Base-by-base conservation (phyloP, 768 basidiomycete species). In the Kwoniella sp. region DNA sequence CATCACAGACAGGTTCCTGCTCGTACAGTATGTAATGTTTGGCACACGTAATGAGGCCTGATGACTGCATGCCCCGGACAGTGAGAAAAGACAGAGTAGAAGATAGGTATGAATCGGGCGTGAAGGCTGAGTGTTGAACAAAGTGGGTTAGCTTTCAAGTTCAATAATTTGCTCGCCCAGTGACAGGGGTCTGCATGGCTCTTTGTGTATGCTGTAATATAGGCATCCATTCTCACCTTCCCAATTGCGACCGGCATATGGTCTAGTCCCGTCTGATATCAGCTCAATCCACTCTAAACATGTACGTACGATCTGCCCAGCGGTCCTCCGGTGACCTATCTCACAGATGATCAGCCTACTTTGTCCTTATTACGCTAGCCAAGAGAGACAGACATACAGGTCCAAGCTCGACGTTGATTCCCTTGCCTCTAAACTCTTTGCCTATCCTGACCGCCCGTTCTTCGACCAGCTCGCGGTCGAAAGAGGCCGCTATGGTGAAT, bases 371-470 rank as follows among this genome's bases (percentile, higher is more conserved):
- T 3, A 15, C 62, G 48, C 29, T 8, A 3, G 9, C 20, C 41
- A 7, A 45, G 4, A 13, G 13, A 13, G 13, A 45, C 17, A 20
- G 17, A 45, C 41, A 45, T 45, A 78, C 78, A 13, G 79, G 79
- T 54, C 74, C 72, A 22, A 94, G 84, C 11, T 87, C 88, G 51
- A 93, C 82, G 70, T 94, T 87, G 59, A 91, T 87, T 23, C 94
- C 94, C 73, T 93, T 92, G 22, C 86, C 87, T 63, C 85, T 84
- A 81, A 92, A 90, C 78, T 98, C 94, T 57, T 83, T 76, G 12
- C 93, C 93, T 86, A 96, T 90, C 54, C 85, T 86, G 0, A 85
- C 71, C 1, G 91, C 93, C 38, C 93, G 86, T n/a, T 83, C 82
- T 54, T 92, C 88, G 37, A 96, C 87, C 34, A 95, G 83, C 0